Evolutionary conservation across 73 alveolate species (phyloP).

Genomic region (Paramecium octaurelia): DNA sequence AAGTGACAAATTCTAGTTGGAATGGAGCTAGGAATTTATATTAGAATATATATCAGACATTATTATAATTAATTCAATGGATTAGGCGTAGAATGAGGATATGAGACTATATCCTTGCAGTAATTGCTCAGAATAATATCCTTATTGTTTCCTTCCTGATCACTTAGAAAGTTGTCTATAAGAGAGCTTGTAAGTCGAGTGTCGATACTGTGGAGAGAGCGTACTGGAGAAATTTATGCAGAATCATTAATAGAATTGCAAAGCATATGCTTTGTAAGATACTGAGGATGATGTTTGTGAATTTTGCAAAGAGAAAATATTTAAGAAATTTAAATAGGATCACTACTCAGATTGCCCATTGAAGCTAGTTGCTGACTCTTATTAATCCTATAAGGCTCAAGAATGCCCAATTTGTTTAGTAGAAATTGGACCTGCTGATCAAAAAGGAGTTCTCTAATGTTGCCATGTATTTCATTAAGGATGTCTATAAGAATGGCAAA

Average conservation of each 20-base stretch:
- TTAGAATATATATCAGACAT: slow-evolving; percentile 21
- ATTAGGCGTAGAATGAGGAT: neutral
- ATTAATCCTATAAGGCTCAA: neutral
- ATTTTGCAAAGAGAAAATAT: neutral
- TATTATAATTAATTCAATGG: neutral
- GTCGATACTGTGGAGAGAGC: neutral
- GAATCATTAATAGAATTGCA: neutral
- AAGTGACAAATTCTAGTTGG: neutral
- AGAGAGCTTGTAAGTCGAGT: neutral
- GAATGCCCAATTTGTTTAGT: neutral
- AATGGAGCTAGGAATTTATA: neutral
- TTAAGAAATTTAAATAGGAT: neutral
- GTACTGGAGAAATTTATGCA: neutral
- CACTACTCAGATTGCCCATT: neutral
- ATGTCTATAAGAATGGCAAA: neutral
- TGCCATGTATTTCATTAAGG: neutral
- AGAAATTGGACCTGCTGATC: neutral
- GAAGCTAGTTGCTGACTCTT: neutral
- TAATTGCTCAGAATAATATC: neutral
- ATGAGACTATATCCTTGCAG: neutral
- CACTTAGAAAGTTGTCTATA: neutral
- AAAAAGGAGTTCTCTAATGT: neutral
- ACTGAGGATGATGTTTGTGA: neutral
- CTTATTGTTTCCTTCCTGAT: neutral
- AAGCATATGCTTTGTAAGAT: neutral